Evolutionary conservation across 1,284 basidiomycete species (phyloP).

Genomic region (Chiua sp.): DNA sequence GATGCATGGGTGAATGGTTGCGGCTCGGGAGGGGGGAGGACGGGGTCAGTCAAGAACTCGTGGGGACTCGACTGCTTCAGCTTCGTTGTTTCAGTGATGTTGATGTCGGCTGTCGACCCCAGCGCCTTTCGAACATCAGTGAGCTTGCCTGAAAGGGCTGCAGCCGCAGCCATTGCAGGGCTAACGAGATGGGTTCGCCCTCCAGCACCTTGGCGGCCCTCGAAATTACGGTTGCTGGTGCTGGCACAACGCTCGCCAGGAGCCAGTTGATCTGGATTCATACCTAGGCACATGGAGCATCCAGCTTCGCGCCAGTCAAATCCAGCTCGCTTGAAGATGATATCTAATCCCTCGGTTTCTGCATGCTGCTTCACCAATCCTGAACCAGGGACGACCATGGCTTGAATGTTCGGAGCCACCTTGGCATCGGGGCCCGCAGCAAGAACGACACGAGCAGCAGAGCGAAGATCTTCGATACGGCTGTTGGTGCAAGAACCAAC

Average conservation of each 20-base stretch:
- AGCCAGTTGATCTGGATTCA: constrained; percentile 95
- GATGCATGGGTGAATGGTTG: constrained; percentile 45
- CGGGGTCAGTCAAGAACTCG: constrained; percentile 81
- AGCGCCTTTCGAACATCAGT: constrained; percentile 90
- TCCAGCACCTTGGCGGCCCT: constrained; percentile 79
- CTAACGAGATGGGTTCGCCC: constrained; percentile 94
- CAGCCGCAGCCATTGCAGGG: constrained; percentile 96
- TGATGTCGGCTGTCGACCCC: constrained; percentile 52
- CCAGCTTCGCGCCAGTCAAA: constrained; percentile 99
- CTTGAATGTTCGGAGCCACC: constrained; percentile 81
- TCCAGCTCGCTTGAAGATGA: constrained; percentile 91
- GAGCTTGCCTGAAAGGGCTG: constrained; percentile 88
- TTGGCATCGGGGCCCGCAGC: constrained; percentile 79
- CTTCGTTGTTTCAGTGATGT: constrained; percentile 51
- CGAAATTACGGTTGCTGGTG: constrained; percentile 97
- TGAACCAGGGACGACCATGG: constrained; percentile 97
- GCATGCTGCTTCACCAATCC: constrained; percentile 95
- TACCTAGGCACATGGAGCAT: constrained; percentile 98
- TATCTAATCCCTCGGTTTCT: constrained; percentile 91
- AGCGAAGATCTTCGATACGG: constrained; percentile 90
- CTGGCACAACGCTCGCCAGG: constrained; percentile 95
- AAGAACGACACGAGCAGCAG: constrained; percentile 81
- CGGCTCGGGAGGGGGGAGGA: constrained; percentile 69
- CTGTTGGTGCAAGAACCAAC: constrained; percentile 98
- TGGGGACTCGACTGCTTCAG: constrained; percentile 73